A percentile compares a stretch with the other conserved stretches of the same genome.
phyloP scores from a whole-genome alignment of 257 asterid species.

The Prunella vulgaris region DNA sequence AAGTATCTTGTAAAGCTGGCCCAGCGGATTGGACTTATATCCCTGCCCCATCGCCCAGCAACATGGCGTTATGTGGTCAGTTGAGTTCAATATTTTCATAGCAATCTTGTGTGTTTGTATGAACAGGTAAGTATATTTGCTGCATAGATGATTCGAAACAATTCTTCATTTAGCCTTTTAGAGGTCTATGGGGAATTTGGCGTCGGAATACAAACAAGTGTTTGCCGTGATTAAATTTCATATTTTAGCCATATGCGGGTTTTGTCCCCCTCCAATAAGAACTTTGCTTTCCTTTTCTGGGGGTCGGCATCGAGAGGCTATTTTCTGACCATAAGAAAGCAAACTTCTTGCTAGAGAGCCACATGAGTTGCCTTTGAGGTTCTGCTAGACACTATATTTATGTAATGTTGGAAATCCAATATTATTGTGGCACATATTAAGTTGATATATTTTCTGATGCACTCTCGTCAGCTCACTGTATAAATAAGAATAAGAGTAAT shows the following conservation, averaged over 20 bases:
- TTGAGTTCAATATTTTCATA: conserved; percentile 10
- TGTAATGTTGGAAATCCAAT: background rate
- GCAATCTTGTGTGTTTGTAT: conserved; percentile 6
- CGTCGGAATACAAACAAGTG: background rate
- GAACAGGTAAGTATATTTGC: conserved; percentile 10
- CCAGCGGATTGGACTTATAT: conserved; percentile 78
- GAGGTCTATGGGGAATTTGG: background rate
- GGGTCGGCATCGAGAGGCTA: no score
- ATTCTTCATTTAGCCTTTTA: conserved; percentile 12
- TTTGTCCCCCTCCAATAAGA: background rate
- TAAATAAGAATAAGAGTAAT: background rate
- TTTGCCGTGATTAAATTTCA: conserved; percentile 7
- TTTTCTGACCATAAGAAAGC: background rate
- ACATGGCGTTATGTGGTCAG: conserved; percentile 95
- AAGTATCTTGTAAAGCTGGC: conserved; percentile 82
- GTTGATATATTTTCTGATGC: background rate
- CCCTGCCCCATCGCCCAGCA: conserved; percentile 76
- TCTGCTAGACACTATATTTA: background rate
- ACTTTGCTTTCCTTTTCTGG: no score
- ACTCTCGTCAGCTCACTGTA: background rate
- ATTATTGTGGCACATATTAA: conserved; percentile 6
- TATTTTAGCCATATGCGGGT: background rate
- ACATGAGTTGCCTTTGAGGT: conserved; percentile 2
- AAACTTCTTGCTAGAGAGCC: conserved; percentile 13
- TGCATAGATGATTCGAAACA: background rate